These are phyloP conservation scores for Cladosporium velox DNA, from an alignment of 2,329 filamentous ascomycete species.

Conservation along the genomic window DNA sequence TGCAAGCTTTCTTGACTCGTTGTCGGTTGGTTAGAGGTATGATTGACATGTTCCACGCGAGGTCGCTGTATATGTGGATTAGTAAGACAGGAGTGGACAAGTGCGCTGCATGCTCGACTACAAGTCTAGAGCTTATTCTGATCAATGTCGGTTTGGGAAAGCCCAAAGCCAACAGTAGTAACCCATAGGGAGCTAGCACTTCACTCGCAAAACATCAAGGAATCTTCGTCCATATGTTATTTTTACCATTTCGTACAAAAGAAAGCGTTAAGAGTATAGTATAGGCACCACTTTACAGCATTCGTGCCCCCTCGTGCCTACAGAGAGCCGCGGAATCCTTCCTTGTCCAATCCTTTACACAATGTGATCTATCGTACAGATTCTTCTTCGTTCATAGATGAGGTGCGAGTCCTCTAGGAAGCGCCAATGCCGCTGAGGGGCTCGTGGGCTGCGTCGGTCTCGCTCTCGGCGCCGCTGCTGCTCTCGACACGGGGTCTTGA, in stretches of 20 bases:
- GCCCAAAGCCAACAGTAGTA: background rate
- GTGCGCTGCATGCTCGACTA: background rate
- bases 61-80: background rate
- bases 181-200: background rate
- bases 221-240: background rate
- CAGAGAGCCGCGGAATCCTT: background rate
- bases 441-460: conserved; percentile 32
- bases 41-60: background rate
- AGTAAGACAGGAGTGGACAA: background rate
- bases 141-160: background rate
- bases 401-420: conserved; percentile 22
- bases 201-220: background rate
- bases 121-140: background rate
- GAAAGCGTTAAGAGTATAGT: conserved; percentile 18
- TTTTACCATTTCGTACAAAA: conserved; percentile 3
- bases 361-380: conserved; percentile 8
- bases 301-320: background rate
- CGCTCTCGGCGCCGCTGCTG: conserved; percentile 25
- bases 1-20: background rate
- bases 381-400: background rate
- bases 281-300: conserved; percentile 13
- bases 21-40: background rate
- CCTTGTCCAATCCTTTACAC: conserved; percentile 2
- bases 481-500: conserved; percentile 36
- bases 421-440: conserved; percentile 34